These are phyloP conservation scores for Trichoderma simmonsii DNA, from an alignment of 2,329 filamentous ascomycete genomes.

Conservation along the genomic window DNA sequence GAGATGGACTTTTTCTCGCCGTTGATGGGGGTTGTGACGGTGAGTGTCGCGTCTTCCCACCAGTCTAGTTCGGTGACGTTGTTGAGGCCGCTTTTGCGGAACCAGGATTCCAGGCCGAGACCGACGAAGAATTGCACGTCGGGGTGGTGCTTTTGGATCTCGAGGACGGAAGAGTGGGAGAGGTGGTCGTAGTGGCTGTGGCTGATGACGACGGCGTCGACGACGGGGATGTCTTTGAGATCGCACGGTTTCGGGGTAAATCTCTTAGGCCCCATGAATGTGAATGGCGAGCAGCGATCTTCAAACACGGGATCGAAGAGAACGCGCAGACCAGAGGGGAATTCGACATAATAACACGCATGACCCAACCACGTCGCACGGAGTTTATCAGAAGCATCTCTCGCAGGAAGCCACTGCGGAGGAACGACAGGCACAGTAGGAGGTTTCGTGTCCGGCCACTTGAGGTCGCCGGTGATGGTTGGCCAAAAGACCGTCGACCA, in stretches of 20 bases:
- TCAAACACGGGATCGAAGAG: constrained; percentile 95
- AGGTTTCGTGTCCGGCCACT: constrained; percentile 57
- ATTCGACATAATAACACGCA: constrained; percentile 91
- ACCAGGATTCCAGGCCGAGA: constrained; percentile 80
- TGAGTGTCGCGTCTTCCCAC: constrained; percentile 85
- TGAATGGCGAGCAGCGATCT: constrained; percentile 76
- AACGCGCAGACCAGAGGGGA: constrained; percentile 78
- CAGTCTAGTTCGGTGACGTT: constrained; percentile 90
- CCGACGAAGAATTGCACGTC: constrained; percentile 86
- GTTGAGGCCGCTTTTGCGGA: constrained; percentile 63
- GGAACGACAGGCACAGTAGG: constrained; percentile 64
- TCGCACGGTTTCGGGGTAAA: constrained; percentile 75
- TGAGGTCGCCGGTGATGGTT: constrained; percentile 39
- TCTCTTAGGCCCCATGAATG: constrained; percentile 67
- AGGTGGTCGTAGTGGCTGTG: constrained; percentile 95
- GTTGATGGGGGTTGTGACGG: constrained; percentile 42
- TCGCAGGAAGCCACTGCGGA: constrained; percentile 63
- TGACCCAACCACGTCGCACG: constrained; percentile 94
- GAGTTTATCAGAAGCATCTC: constrained; percentile 56
- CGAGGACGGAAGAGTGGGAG: constrained; percentile 69
- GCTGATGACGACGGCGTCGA: constrained; percentile 77
- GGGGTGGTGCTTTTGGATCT: constrained; percentile 68
- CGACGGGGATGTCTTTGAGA: constrained; percentile 70
- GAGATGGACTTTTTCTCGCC: constrained; percentile 49
- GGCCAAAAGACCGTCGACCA: constrained; percentile 38